These are phyloP conservation scores for Porpolomopsis calyptriformis DNA, from an alignment of 768 basidiomycete species.

Conservation along the genomic window DNA sequence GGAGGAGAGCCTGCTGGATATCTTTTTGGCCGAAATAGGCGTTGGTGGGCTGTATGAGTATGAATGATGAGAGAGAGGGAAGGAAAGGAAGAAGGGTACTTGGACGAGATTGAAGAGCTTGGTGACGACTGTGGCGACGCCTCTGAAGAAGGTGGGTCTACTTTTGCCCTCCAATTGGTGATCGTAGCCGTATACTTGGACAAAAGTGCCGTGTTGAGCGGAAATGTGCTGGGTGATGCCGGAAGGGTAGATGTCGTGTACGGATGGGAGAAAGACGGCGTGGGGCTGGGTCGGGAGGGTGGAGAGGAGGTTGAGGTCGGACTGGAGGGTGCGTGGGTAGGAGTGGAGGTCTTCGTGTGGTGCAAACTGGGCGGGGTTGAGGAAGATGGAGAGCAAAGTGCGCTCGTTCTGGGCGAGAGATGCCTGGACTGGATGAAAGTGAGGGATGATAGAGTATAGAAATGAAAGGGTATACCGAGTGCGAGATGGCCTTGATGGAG, in stretches of 20 bases:
- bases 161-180: slow-evolving; percentile 88
- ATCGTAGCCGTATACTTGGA: slow-evolving; percentile 85
- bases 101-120: slow-evolving; percentile 92
- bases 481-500: slow-evolving; percentile 88
- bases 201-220: slow-evolving; percentile 77
- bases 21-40: slow-evolving; percentile 98
- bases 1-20: slow-evolving; percentile 87
- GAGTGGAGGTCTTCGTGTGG: slow-evolving; percentile 86
- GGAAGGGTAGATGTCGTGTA: slow-evolving; percentile 85
- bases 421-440: slow-evolving; percentile 45
- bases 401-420: slow-evolving; percentile 72
- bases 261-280: slow-evolving; percentile 72
- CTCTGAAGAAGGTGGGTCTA: slow-evolving; percentile 87
- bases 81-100: slow-evolving; percentile 31
- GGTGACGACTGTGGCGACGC: slow-evolving; percentile 88
- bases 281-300: slow-evolving; percentile 27
- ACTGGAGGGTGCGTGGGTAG: slow-evolving; percentile 80
- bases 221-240: slow-evolving; percentile 71
- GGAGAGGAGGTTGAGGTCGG: slow-evolving; percentile 57
- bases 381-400: slow-evolving; percentile 92
- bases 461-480: slow-evolving; percentile 48
- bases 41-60: slow-evolving; percentile 60
- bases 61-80: slow-evolving; percentile 3
- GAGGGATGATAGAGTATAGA: slow-evolving; percentile 3
- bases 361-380: slow-evolving; percentile 96